phyloP scores from a whole-genome alignment of 2,329 filamentous ascomycete genomes.

The Phaeosphaeria sp. region DNA sequence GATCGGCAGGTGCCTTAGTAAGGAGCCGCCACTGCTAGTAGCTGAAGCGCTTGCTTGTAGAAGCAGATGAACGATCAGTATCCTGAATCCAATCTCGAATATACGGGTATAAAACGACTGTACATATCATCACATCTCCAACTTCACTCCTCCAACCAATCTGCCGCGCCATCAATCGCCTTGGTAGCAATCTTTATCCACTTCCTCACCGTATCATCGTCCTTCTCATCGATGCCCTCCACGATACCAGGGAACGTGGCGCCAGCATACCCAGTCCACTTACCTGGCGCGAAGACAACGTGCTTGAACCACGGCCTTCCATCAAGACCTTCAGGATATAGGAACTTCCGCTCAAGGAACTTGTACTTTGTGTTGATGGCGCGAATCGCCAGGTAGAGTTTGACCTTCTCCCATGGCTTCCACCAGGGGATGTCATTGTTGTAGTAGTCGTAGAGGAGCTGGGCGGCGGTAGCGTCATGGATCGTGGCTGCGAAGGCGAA shows the following conservation, averaged over 20 bases:
- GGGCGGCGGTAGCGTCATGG: constrained; percentile 61
- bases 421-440: constrained; percentile 73
- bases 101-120: constrained; percentile 10
- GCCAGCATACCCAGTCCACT: constrained; percentile 91
- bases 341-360: constrained; percentile 78
- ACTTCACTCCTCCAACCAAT: constrained; percentile 35
- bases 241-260: constrained; percentile 71
- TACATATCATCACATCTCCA: neutral
- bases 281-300: constrained; percentile 86
- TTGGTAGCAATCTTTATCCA: constrained; percentile 53
- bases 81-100: neutral
- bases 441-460: constrained; percentile 56
- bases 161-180: constrained; percentile 44
- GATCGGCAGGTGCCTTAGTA: too few species aligned
- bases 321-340: constrained; percentile 79
- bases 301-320: constrained; percentile 91
- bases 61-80: neutral
- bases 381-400: constrained; percentile 68
- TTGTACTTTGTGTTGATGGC: constrained; percentile 83
- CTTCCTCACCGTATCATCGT: constrained; percentile 46
- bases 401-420: constrained; percentile 73
- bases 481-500: constrained; percentile 57
- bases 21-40: too few species aligned
- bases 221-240: constrained; percentile 63
- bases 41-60: too few species aligned